Percentiles rank a stretch among this genome's conserved stretches.
Conservation (phyloP, 2,329 filamentous ascomycete species). For the Microdochium nivale region DNA sequence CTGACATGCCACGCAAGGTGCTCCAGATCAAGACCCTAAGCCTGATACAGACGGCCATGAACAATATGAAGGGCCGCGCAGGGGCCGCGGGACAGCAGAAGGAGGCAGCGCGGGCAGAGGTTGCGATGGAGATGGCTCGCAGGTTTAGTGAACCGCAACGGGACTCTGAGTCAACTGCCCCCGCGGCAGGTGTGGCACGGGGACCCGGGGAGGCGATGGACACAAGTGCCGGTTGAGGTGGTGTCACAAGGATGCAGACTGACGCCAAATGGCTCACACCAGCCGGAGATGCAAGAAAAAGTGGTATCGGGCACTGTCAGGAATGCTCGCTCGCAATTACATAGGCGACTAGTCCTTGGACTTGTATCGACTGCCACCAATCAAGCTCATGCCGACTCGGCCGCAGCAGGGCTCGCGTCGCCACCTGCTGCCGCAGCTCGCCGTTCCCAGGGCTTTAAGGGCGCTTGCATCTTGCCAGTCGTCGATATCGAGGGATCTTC, state of each 20-base stretch:
- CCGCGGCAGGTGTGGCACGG: background rate
- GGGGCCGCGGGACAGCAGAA: background rate
- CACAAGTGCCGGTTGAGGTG: background rate
- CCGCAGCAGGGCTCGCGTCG: background rate
- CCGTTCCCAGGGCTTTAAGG: conserved; percentile 59
- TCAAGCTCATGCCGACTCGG: conserved; percentile 2
- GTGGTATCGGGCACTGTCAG: too few species aligned
- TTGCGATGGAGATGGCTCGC: background rate
- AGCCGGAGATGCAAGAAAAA: too few species aligned
- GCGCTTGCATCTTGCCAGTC: conserved; percentile 16
- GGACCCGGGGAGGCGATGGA: background rate
- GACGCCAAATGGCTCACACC: too few species aligned
- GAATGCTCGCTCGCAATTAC: too few species aligned
- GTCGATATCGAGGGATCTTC: conserved; percentile 40
- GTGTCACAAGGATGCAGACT: background rate
- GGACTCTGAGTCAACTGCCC: background rate
- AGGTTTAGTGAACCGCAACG: background rate
- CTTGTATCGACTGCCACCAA: background rate
- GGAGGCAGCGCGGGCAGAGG: background rate
- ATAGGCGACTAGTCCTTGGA: too few species aligned
- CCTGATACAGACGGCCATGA: background rate
- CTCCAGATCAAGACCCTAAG: background rate
- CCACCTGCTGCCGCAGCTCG: conserved; percentile 19
- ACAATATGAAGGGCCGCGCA: background rate
- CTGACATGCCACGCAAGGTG: background rate